Evolutionary conservation across 2,329 filamentous ascomycete genomes (phyloP), one percentile per base, ranked within the genome.

Genomic region (Dothistroma pini): DNA sequence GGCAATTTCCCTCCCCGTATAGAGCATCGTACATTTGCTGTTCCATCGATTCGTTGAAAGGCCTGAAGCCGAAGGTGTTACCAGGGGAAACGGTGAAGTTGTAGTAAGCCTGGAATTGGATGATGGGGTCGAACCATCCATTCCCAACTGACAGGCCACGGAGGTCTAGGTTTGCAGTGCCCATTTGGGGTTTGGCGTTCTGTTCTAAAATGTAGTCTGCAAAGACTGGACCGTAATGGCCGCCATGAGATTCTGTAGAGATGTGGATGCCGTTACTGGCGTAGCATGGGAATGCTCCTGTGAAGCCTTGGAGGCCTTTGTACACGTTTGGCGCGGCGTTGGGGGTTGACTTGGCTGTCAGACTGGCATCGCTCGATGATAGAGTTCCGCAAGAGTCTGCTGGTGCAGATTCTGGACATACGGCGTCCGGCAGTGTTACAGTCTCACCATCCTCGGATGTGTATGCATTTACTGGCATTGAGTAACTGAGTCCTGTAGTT

Each of bases 241-340:
- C 70, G 2, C 70, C 70, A 35, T 71, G 71, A 31, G 58, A 63
- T 54, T 70, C 68, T 5, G 67, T 69, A 34, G 68, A 65, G 50
- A 75, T 71, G 57, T 71, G 65, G 57, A 75, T 66, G 12, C 68
- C 72, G 48, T 70, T 58, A 16, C 41, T 55, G 12, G 57, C 52
- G 48, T 64, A 64, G 41, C 64, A 34, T 4, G 10, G 84, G 68
- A 86, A 86, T 0, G 79, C 84, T 2, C 84, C 83, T 78, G 85
- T 83, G 71, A 87, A 86, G 1, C 83, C 84, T 67, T 86, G 84
- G 35, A 87, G 70, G 1, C 83, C 83, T 70, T 81, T 83, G 81
- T 82, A 87, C 74, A 86, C 83, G 58, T 82, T 81, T 2, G 82
- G 82, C 4, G 84, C 84, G 5, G 84, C 83, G 55, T 72, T 75